These are phyloP conservation scores for Termitomyces sp. DNA, from an alignment of 768 basidiomycete genomes.

Conservation along the genomic window DNA sequence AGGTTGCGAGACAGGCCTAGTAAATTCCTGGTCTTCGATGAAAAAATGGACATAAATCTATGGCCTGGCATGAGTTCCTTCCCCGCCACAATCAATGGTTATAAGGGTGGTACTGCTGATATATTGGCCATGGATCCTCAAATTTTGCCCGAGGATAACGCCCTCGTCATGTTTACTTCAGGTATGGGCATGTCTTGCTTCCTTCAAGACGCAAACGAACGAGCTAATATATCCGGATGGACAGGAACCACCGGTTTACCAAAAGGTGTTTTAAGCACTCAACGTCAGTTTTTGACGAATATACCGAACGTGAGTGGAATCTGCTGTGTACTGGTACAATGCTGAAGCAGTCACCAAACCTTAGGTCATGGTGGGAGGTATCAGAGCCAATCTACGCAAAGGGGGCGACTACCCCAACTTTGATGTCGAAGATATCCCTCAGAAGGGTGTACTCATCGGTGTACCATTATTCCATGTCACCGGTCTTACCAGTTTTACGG, in stretches of 20 bases:
- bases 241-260: slow-evolving; percentile 52
- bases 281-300: slow-evolving; percentile 61
- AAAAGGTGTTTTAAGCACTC: slow-evolving; percentile 66
- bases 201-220: background rate
- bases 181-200: slow-evolving; percentile 28
- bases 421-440: slow-evolving; percentile 34
- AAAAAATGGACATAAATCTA: slow-evolving; percentile 28
- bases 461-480: slow-evolving; percentile 72
- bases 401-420: slow-evolving; percentile 39
- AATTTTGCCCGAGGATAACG: slow-evolving; percentile 55
- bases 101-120: slow-evolving; percentile 23
- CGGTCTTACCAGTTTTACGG: slow-evolving; percentile 49
- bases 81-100: slow-evolving; percentile 29
- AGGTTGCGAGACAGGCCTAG: slow-evolving; percentile 27
- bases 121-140: slow-evolving; percentile 25
- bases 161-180: slow-evolving; percentile 62
- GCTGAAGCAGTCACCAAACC: background rate
- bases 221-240: slow-evolving; percentile 1
- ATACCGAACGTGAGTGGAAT: slow-evolving; percentile 44
- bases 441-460: slow-evolving; percentile 50
- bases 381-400: slow-evolving; percentile 43
- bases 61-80: slow-evolving; percentile 45
- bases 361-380: slow-evolving; percentile 43
- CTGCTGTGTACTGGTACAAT: background rate
- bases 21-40: slow-evolving; percentile 44